phyloP scores from a whole-genome alignment of 2,329 filamentous ascomycete species.

The Thelonectria discophora region DNA sequence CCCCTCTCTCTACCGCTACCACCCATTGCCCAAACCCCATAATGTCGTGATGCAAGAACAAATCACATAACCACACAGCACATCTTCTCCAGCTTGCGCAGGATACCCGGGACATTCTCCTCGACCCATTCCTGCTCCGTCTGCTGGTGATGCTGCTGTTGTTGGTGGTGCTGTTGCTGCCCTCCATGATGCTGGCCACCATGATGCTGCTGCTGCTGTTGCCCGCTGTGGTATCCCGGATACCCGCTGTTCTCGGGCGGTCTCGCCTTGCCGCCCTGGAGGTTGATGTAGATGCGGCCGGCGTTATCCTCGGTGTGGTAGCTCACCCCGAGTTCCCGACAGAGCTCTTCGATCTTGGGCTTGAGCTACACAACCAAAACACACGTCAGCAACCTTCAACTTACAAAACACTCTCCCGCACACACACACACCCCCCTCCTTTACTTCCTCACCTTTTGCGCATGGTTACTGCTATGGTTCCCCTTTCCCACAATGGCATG shows the following conservation, averaged over 20 bases:
- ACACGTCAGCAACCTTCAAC: neutral
- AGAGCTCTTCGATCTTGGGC: slow-evolving; percentile 90
- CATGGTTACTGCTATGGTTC: slow-evolving; percentile 81
- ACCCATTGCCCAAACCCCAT: neutral
- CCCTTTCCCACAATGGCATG: slow-evolving; percentile 98
- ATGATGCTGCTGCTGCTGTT: slow-evolving; percentile 52
- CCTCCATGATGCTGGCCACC: slow-evolving; percentile 47
- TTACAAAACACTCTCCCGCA: no score
- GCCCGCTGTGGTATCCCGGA: slow-evolving; percentile 53
- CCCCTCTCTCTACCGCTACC: neutral
- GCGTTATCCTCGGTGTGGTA: slow-evolving; percentile 89
- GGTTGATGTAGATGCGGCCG: slow-evolving; percentile 87
- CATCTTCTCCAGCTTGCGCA: slow-evolving; percentile 71
- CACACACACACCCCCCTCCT: neutral
- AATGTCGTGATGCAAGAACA: slow-evolving; percentile 17
- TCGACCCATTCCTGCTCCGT: slow-evolving; percentile 63
- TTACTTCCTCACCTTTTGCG: slow-evolving; percentile 72
- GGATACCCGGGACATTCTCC: slow-evolving; percentile 66
- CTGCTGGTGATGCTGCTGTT: slow-evolving; percentile 55
- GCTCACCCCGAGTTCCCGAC: slow-evolving; percentile 81
- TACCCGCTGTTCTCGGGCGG: slow-evolving; percentile 50
- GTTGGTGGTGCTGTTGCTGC: slow-evolving; percentile 57
- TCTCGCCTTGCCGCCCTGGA: slow-evolving; percentile 75
- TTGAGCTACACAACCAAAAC: slow-evolving; percentile 63
- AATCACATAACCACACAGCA: slow-evolving; percentile 80